Evolutionary conservation across 2,329 filamentous ascomycete species (phyloP).

Genomic region (Coniochaeta pulveracea): DNA sequence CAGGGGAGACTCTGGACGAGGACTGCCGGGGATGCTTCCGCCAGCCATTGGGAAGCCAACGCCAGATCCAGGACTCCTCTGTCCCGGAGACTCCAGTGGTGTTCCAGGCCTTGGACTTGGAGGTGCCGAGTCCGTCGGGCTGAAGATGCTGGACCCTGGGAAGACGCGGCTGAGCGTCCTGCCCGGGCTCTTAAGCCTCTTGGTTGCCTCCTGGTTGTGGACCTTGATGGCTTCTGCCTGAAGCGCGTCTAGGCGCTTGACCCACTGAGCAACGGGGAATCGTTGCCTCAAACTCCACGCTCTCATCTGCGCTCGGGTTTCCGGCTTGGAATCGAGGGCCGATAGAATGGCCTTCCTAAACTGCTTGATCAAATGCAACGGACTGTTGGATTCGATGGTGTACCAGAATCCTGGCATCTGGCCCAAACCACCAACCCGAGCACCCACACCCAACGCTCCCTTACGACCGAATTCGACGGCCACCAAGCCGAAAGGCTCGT

Average conservation of each 20-base stretch:
- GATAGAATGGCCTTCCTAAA: constrained; percentile 53
- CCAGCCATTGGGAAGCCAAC: constrained; percentile 1
- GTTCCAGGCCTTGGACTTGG: constrained; percentile 2
- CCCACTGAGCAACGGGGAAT: constrained; percentile 57
- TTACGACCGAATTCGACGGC: constrained; percentile 60
- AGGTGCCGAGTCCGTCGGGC: background rate
- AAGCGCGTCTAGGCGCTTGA: constrained; percentile 51
- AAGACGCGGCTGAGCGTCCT: constrained; percentile 8
- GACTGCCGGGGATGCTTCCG: background rate
- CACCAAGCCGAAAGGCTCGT: constrained; percentile 59
- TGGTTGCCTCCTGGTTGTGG: constrained; percentile 19
- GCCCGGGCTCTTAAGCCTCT: constrained; percentile 5
- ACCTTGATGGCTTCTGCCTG: constrained; percentile 49
- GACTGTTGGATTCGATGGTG: constrained; percentile 54
- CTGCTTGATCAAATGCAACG: constrained; percentile 50
- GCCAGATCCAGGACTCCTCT: background rate
- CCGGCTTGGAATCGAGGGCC: constrained; percentile 43
- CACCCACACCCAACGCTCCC: constrained; percentile 55
- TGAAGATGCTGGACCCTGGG: constrained; percentile 6
- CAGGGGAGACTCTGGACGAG: constrained; percentile 1
- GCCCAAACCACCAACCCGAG: constrained; percentile 53
- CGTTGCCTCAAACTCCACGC: constrained; percentile 53
- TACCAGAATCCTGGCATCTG: constrained; percentile 66
- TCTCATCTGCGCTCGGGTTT: constrained; percentile 49
- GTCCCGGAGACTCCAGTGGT: constrained; percentile 2